Conservation (phyloP, 805 yeast species). For the Wickerhamiella azyma region DNA sequence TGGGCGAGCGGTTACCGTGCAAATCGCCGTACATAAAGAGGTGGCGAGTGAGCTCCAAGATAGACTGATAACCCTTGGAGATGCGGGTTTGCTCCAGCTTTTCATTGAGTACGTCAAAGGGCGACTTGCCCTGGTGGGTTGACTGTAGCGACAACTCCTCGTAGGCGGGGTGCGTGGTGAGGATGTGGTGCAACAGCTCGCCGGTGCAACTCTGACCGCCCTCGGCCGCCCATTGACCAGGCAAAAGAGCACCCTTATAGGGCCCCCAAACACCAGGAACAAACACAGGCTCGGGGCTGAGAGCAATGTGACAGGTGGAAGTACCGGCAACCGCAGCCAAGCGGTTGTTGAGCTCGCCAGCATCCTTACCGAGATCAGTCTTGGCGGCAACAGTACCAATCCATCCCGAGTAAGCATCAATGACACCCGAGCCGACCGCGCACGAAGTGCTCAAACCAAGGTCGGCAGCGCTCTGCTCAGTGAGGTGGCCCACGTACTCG, state of each 20-base stretch:
- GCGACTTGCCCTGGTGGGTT: constrained; percentile 46
- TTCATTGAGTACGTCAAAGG: constrained; percentile 72
- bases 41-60: constrained; percentile 69
- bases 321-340: constrained; percentile 98
- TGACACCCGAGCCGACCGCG: constrained; percentile 88
- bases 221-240: constrained; percentile 87
- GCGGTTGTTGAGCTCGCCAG: constrained; percentile 49
- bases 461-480: constrained; percentile 55
- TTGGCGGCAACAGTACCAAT: constrained; percentile 94
- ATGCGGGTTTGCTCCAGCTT: constrained; percentile 52
- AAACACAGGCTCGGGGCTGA: constrained; percentile 72
- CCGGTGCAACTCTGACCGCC: constrained; percentile 99
- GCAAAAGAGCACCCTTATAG: constrained; percentile 83
- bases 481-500: constrained; percentile 66
- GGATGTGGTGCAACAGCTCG: constrained; percentile 75
- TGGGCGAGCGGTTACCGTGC: constrained; percentile 95
- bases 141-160: constrained; percentile 54
- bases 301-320: constrained; percentile 87
- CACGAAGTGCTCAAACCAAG: constrained; percentile 70
- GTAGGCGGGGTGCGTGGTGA: constrained; percentile 81
- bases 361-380: constrained; percentile 29
- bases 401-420: constrained; percentile 99
- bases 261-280: constrained; percentile 99
- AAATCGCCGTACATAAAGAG: constrained; percentile 89
- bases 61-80: constrained; percentile 48